A percentile compares a stretch with the other conserved stretches of the same genome.
phyloP scores from a whole-genome alignment of 768 basidiomycete species.

The Boletus insuetus region DNA sequence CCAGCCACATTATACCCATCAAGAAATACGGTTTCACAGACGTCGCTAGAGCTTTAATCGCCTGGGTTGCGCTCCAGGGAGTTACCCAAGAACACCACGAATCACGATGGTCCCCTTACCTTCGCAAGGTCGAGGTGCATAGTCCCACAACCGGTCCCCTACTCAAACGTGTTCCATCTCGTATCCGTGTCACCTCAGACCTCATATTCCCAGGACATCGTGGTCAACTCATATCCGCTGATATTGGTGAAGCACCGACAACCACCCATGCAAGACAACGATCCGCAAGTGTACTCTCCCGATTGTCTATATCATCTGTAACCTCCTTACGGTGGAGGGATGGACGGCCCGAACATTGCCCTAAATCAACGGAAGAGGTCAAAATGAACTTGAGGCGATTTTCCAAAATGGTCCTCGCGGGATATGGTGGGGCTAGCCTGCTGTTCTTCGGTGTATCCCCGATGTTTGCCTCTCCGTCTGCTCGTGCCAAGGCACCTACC shows the following conservation, averaged over 20 bases:
- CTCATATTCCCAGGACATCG: conserved; percentile 61
- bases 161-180: conserved; percentile 42
- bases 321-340: conserved; percentile 26
- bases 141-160: conserved; percentile 37
- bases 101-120: conserved; percentile 58
- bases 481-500: conserved; percentile 25
- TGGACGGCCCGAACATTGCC: conserved; percentile 17
- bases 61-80: conserved; percentile 79
- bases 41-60: conserved; percentile 67
- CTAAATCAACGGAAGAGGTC: conserved; percentile 46
- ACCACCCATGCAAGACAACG: conserved; percentile 30
- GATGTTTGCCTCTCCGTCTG: conserved; percentile 25
- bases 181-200: conserved; percentile 71
- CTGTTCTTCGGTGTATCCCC: conserved; percentile 74
- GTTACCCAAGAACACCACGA: conserved; percentile 83
- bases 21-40: conserved; percentile 63
- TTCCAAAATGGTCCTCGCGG: conserved; percentile 80
- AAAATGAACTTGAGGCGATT: conserved; percentile 72
- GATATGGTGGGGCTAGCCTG: conserved; percentile 79
- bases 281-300: conserved; percentile 27
- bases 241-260: conserved; percentile 63
- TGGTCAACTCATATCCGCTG: conserved; percentile 77
- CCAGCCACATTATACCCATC: conserved; percentile 52
- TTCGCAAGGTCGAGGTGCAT: conserved; percentile 65
- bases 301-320: conserved; percentile 28